These are phyloP conservation scores for Aureobasidium subglaciale DNA, from an alignment of 2,329 filamentous ascomycete species.

Conservation along the genomic window DNA sequence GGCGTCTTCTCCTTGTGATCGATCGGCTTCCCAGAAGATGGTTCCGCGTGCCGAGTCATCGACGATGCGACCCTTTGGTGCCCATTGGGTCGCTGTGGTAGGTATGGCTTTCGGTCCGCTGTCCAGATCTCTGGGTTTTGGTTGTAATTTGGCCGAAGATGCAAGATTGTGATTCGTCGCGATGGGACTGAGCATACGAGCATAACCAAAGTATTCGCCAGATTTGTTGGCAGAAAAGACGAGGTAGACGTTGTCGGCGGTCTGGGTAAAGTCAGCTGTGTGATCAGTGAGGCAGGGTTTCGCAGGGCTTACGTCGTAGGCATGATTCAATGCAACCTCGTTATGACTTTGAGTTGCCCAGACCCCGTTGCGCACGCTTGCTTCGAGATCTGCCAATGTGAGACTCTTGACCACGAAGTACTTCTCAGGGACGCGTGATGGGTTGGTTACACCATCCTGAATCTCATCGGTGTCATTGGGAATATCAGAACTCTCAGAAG, in stretches of 20 bases:
- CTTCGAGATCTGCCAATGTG: constrained; percentile 80
- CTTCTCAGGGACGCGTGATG: constrained; percentile 52
- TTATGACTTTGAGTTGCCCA: constrained; percentile 97
- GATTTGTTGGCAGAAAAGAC: constrained; percentile 97
- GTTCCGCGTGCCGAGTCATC: constrained; percentile 90
- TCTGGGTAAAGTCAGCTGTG: constrained; percentile 40
- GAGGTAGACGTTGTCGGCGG: constrained; percentile 76
- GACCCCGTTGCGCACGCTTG: constrained; percentile 77
- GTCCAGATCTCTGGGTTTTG: constrained; percentile 43
- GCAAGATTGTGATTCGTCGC: constrained; percentile 63
- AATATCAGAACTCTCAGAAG: not conserved
- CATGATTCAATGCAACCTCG: constrained; percentile 72
- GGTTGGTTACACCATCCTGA: not conserved
- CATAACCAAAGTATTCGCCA: constrained; percentile 93
- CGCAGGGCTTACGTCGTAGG: constrained; percentile 71
- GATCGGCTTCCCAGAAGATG: constrained; percentile 89
- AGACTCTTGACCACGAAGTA: constrained; percentile 93
- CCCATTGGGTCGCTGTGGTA: constrained; percentile 69
- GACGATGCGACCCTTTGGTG: constrained; percentile 78
- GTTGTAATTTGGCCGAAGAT: constrained; percentile 57
- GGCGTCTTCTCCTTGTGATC: constrained; percentile 38
- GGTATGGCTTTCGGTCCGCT: constrained; percentile 73
- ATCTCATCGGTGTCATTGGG: not conserved
- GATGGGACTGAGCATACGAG: constrained; percentile 80
- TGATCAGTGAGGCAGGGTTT: not conserved